Percentiles rank a stretch among this genome's conserved stretches.
phyloP scores from a whole-genome alignment of 2,329 filamentous ascomycete species.

The Colletotrichum cereale region DNA sequence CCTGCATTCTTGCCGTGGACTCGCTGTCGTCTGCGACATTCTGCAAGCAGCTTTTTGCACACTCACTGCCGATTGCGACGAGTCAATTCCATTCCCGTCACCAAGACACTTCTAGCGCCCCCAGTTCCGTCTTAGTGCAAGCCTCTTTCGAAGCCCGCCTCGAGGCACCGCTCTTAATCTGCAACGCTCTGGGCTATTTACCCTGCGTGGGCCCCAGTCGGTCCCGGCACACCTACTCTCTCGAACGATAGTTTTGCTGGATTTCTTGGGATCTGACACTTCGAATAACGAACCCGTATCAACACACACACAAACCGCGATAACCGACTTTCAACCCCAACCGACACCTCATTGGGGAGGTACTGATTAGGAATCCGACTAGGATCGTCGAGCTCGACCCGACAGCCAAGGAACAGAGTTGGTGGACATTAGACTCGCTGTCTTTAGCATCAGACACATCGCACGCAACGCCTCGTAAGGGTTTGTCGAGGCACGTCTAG shows the following conservation, averaged over 20 bases:
- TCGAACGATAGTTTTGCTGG: not conserved
- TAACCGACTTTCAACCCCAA: not conserved
- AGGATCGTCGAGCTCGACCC: not conserved
- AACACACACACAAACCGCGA: not conserved
- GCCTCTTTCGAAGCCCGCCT: constrained; percentile 26
- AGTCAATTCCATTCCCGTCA: constrained; percentile 42
- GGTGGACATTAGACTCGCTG: not conserved
- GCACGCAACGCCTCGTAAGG: constrained; percentile 11
- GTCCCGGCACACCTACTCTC: constrained; percentile 4
- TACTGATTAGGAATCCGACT: not conserved
- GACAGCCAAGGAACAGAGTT: not conserved
- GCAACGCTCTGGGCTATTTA: constrained; percentile 38
- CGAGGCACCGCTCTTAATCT: constrained; percentile 10
- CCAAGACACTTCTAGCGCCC: constrained; percentile 39
- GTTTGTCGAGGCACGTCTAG: constrained; percentile 13
- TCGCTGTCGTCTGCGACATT: constrained; percentile 26
- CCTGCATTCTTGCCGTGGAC: constrained; percentile 23
- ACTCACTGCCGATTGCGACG: constrained; percentile 36
- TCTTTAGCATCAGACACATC: not conserved
- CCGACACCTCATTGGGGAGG: not conserved
- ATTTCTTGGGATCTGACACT: constrained; percentile 1
- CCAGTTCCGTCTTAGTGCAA: constrained; percentile 35
- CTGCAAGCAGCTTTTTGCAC: constrained; percentile 36
- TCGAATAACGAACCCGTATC: not conserved
- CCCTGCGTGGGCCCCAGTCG: constrained; percentile 29